phyloP scores from a whole-genome alignment of 2,329 filamentous ascomycete genomes.

The Colletotrichum chrysophilum region DNA sequence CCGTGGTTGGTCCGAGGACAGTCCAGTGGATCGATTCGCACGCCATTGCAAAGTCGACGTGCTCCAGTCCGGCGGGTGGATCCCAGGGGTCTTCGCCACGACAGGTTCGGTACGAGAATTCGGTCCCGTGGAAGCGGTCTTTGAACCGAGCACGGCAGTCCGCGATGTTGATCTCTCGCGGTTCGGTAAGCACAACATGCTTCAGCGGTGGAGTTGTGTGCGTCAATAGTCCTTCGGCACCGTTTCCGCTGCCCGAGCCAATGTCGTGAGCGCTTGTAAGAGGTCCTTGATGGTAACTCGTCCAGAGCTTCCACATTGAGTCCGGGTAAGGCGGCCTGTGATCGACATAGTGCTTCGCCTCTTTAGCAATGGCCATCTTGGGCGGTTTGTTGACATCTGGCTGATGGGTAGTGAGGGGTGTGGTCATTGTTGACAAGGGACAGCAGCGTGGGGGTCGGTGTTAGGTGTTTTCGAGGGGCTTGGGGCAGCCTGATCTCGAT shows the following conservation, averaged over 20 bases:
- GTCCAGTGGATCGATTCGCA: conserved; percentile 12
- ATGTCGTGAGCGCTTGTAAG: neutral
- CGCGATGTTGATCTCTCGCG: neutral
- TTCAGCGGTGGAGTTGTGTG: neutral
- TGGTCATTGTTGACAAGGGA: neutral
- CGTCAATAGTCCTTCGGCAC: neutral
- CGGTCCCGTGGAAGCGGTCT: neutral
- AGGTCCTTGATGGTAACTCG: neutral
- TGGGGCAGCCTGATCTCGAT: neutral
- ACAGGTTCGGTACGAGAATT: neutral
- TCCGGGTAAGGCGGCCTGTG: conserved; percentile 6
- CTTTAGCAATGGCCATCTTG: neutral
- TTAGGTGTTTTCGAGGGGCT: neutral
- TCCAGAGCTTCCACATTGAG: conserved; percentile 11
- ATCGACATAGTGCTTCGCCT: conserved; percentile 6
- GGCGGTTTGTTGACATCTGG: neutral
- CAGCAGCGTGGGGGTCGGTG: neutral
- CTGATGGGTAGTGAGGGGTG: neutral
- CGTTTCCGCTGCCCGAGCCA: neutral
- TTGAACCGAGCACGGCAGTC: neutral
- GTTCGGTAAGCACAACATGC: conserved; percentile 7
- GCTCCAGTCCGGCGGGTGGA: neutral
- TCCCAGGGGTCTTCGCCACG: neutral
- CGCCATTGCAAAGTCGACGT: conserved; percentile 4
- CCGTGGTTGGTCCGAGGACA: neutral